Evolutionary conservation across 179 eudicot species (phyloP).

Genomic region (Kewa caespitosa): DNA sequence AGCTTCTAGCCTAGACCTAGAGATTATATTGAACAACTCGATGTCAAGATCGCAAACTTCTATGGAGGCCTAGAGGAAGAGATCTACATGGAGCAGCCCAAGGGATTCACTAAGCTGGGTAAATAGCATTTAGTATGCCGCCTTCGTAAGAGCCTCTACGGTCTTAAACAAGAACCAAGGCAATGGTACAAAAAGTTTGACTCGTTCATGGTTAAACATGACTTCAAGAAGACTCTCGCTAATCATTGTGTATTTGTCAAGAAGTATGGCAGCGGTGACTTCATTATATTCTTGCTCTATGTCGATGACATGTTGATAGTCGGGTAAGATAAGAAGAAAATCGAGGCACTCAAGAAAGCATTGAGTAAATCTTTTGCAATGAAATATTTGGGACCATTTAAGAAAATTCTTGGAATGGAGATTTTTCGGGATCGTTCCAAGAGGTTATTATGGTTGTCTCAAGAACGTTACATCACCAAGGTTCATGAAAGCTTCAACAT

Average conservation of each 20-base stretch:
- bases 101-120: not conserved
- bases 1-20: not conserved
- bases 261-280: not conserved
- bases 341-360: not conserved
- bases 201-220: not conserved
- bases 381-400: not conserved
- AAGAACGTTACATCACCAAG: not conserved
- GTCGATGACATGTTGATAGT: too few relatives aligned
- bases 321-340: too few relatives aligned
- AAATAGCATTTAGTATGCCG: not conserved
- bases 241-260: not conserved
- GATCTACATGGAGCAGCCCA: too few relatives aligned
- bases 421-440: not conserved
- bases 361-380: not conserved
- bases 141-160: not conserved
- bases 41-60: too few relatives aligned
- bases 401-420: not conserved
- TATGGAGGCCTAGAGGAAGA: not conserved
- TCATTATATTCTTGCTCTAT: not conserved
- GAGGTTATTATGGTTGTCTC: not conserved
- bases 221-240: not conserved
- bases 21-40: too few relatives aligned
- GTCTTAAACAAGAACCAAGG: not conserved
- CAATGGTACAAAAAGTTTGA: not conserved
- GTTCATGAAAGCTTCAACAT: not conserved